Evolutionary conservation across 2,329 filamentous ascomycete species (phyloP).

Genomic region (Sarocladium strictum): DNA sequence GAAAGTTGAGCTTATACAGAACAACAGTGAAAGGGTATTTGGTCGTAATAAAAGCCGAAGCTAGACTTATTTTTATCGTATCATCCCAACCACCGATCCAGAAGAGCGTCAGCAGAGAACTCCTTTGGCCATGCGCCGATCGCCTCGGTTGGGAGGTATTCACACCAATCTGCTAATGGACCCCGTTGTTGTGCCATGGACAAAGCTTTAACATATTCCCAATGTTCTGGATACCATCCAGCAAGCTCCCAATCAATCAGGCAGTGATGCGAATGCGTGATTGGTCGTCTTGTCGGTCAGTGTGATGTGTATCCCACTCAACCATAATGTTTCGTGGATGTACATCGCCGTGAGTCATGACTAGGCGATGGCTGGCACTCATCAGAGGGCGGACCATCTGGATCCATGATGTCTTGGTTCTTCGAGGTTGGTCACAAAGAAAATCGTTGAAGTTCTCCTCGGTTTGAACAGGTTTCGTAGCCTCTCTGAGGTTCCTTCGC

Average conservation of each 20-base stretch:
- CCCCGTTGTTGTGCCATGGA: neutral
- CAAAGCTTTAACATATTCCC: constrained; percentile 8
- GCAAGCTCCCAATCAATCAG: constrained; percentile 12
- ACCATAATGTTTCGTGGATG: constrained; percentile 10
- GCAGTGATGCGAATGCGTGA: neutral
- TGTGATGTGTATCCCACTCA: neutral
- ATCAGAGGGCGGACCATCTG: neutral
- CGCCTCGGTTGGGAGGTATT: constrained; percentile 7
- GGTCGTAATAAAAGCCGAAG: too few relatives aligned
- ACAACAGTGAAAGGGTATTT: too few relatives aligned
- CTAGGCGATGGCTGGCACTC: neutral
- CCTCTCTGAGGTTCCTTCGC: neutral
- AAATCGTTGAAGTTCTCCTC: neutral
- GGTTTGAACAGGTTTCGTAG: neutral
- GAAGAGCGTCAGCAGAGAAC: neutral
- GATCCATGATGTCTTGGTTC: neutral
- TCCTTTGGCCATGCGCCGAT: neutral
- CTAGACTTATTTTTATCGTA: too few relatives aligned
- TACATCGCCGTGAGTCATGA: constrained; percentile 8
- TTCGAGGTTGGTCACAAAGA: neutral
- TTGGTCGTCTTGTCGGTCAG: neutral
- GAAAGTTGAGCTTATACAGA: too few relatives aligned
- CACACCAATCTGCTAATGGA: constrained; percentile 3
- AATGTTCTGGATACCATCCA: constrained; percentile 12
- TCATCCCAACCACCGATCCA: neutral